Percentiles rank a stretch among this genome's conserved stretches.
phyloP scores from a whole-genome alignment of 1,284 basidiomycete genomes.

The Pholiota adiposa region DNA sequence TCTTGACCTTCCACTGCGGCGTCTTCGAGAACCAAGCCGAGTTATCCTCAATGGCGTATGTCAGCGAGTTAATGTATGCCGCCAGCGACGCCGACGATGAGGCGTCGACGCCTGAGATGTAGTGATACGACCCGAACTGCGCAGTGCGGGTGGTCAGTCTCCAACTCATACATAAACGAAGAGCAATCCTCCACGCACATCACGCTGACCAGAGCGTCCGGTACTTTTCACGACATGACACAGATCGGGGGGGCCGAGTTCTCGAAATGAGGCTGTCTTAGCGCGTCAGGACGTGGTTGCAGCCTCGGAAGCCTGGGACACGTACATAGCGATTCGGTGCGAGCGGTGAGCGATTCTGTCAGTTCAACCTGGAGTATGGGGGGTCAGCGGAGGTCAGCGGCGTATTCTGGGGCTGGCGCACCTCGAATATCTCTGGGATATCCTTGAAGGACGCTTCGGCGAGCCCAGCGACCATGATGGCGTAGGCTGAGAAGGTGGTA shows the following conservation, averaged over 20 bases:
- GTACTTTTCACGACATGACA: slow-evolving; percentile 96
- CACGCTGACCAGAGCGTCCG: slow-evolving; percentile 81
- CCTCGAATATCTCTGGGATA: slow-evolving; percentile 66
- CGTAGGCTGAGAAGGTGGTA: slow-evolving; percentile 18
- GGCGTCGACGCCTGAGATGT: slow-evolving; percentile 95
- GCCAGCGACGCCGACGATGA: slow-evolving; percentile 97
- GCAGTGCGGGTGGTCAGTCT: slow-evolving; percentile 9
- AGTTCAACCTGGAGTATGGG: slow-evolving; percentile 72
- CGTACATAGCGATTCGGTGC: slow-evolving; percentile 92
- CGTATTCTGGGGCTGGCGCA: neutral
- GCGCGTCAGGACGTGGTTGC: slow-evolving; percentile 22
- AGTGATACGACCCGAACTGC: slow-evolving; percentile 92
- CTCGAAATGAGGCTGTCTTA: slow-evolving; percentile 84
- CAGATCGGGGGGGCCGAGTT: slow-evolving; percentile 96
- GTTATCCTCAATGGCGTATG: slow-evolving; percentile 92
- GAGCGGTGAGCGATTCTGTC: slow-evolving; percentile 86
- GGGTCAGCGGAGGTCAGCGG: neutral
- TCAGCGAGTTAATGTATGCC: slow-evolving; percentile 97
- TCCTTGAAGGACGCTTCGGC: slow-evolving; percentile 64
- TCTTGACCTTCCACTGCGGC: slow-evolving; percentile 89
- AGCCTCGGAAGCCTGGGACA: slow-evolving; percentile 22
- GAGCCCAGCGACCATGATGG: slow-evolving; percentile 30
- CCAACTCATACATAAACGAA: neutral
- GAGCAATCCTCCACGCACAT: slow-evolving; percentile 58
- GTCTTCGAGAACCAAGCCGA: slow-evolving; percentile 93